Evolutionary conservation across 1,284 basidiomycete genomes (phyloP).

Genomic region (Meripilus lineatus): DNA sequence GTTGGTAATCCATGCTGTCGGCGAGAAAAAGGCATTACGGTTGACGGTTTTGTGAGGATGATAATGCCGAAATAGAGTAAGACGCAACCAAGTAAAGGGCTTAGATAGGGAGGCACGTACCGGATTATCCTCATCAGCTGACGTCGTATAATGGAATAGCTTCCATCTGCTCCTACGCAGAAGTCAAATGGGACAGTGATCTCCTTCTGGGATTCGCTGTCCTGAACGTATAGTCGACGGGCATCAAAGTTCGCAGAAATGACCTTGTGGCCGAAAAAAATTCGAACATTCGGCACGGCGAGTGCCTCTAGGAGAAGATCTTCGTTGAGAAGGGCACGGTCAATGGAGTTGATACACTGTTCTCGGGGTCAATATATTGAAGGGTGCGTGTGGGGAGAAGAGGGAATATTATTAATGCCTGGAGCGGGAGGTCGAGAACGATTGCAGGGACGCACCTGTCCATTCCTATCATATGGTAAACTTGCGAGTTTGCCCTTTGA

Average conservation of each 20-base stretch:
- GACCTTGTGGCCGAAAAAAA: conserved; percentile 83
- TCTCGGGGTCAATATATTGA: conserved; percentile 16
- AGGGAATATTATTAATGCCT: conserved; percentile 13
- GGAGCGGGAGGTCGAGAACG: background rate
- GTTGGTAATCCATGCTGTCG: conserved; percentile 92
- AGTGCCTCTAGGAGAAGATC: conserved; percentile 72
- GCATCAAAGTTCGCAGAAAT: conserved; percentile 70
- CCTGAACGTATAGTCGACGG: conserved; percentile 45
- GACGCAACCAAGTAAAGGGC: conserved; percentile 3
- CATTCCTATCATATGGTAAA: conserved; percentile 84
- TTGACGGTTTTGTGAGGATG: conserved; percentile 11
- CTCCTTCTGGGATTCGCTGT: conserved; percentile 41
- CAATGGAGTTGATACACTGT: conserved; percentile 91
- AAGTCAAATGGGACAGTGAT: conserved; percentile 65
- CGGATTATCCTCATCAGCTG: conserved; percentile 89
- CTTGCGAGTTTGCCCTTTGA: conserved; percentile 65
- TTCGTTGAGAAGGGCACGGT: conserved; percentile 84
- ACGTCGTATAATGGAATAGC: conserved; percentile 78
- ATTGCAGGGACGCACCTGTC: conserved; percentile 57
- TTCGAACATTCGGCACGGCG: conserved; percentile 56
- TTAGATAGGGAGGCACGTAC: conserved; percentile 37
- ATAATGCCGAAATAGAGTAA: conserved; percentile 10
- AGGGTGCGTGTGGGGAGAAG: conserved; percentile 17
- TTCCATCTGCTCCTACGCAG: conserved; percentile 87
- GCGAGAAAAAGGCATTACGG: conserved; percentile 20